Percentiles rank a stretch among this genome's conserved stretches.
Conservation (phyloP, 129 eudicot species). For the Lactuca sativa region DNA sequence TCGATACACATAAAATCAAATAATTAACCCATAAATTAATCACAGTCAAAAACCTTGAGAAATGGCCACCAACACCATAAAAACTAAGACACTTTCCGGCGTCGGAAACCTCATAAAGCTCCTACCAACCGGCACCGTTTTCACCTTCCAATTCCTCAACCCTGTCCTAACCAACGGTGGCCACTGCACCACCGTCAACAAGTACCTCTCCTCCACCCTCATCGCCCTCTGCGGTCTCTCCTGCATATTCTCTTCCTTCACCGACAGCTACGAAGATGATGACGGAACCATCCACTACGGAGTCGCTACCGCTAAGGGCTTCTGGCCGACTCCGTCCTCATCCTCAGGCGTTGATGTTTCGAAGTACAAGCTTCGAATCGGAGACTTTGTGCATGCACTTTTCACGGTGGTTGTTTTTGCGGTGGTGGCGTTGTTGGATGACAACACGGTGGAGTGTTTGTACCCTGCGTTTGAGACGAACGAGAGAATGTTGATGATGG, state of each 20-base stretch:
- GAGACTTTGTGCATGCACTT: slow-evolving; percentile 67
- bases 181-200: slow-evolving; percentile 50
- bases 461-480: slow-evolving; percentile 53
- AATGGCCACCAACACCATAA: slow-evolving; percentile 30
- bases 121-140: slow-evolving; percentile 88
- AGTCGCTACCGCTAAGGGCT: slow-evolving; percentile 52
- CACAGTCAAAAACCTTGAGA: background rate
- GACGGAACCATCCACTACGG: slow-evolving; percentile 59
- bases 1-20: background rate
- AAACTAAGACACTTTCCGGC: slow-evolving; percentile 42
- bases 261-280: slow-evolving; percentile 66
- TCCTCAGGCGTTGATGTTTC: slow-evolving; percentile 36
- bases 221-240: slow-evolving; percentile 48
- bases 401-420: slow-evolving; percentile 48
- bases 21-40: no score
- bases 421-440: slow-evolving; percentile 58
- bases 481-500: slow-evolving; percentile 53
- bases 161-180: slow-evolving; percentile 72
- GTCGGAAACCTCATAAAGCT: slow-evolving; percentile 72
- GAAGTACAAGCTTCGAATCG: slow-evolving; percentile 42
- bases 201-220: slow-evolving; percentile 46
- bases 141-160: slow-evolving; percentile 65
- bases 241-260: slow-evolving; percentile 69
- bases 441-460: slow-evolving; percentile 58
- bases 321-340: slow-evolving; percentile 46